These are phyloP conservation scores for Perkinsela sp. DNA, from an alignment of 208 protist genomes.

Conservation along the genomic window DNA sequence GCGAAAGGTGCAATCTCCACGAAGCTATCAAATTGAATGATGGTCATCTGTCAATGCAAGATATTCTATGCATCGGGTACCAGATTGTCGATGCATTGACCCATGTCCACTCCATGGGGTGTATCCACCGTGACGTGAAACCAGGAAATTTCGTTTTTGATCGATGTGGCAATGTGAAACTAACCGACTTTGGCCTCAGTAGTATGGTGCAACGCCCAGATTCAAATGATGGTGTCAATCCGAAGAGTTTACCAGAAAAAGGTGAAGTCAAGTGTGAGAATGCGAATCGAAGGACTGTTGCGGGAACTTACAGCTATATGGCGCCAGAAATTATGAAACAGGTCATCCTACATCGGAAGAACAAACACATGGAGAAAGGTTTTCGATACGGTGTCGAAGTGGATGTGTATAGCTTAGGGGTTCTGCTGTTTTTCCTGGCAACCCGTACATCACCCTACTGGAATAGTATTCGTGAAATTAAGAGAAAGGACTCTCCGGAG, in stretches of 20 bases:
- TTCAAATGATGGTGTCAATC: not conserved
- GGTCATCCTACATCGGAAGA: constrained; percentile 36
- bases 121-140: constrained; percentile 63
- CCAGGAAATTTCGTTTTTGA: constrained; percentile 67
- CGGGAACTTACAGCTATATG: constrained; percentile 64
- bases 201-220: constrained; percentile 14
- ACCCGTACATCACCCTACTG: constrained; percentile 52
- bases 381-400: constrained; percentile 50
- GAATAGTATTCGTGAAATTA: constrained; percentile 18
- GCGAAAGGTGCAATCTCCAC: constrained; percentile 26
- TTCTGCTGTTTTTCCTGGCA: constrained; percentile 44
- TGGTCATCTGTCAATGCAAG: constrained; percentile 15
- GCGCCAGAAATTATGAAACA: constrained; percentile 49
- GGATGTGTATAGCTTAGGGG: constrained; percentile 58
- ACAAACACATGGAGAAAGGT: constrained; percentile 4
- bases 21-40: constrained; percentile 20
- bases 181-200: constrained; percentile 65
- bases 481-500: constrained; percentile 14
- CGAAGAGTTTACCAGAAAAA: not conserved
- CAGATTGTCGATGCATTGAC: constrained; percentile 37
- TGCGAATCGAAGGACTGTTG: constrained; percentile 46
- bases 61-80: constrained; percentile 54
- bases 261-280: constrained; percentile 14
- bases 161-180: constrained; percentile 47
- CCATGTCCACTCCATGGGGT: constrained; percentile 48